phyloP scores from a whole-genome alignment of 1,139 yeast genomes.

The Meyerozyma smithsonii region DNA sequence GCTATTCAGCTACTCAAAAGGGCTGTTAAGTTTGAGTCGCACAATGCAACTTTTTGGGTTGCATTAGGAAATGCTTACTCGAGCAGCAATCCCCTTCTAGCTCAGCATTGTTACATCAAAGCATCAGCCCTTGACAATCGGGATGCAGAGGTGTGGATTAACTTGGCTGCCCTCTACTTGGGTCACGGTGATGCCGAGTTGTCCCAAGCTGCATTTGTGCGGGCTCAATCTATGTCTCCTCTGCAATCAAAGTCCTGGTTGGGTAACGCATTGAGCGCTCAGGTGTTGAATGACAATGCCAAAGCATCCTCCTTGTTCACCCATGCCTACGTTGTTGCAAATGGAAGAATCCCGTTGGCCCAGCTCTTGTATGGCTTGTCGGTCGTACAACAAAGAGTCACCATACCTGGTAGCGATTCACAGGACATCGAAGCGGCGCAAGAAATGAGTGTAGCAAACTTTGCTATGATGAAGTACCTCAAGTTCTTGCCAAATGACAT shows the following conservation, averaged over 20 bases:
- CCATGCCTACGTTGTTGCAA: constrained; percentile 73
- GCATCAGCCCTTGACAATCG: constrained; percentile 68
- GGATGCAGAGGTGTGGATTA: constrained; percentile 72
- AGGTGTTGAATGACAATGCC: constrained; percentile 49
- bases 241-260: constrained; percentile 77
- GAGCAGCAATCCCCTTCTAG: constrained; percentile 57
- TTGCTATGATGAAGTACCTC: constrained; percentile 70
- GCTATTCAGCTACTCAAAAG: constrained; percentile 57
- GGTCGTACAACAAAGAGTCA: constrained; percentile 43
- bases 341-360: constrained; percentile 67
- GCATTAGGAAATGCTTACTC: constrained; percentile 71
- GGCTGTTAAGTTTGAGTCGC: constrained; percentile 67
- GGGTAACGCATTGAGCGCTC: constrained; percentile 73
- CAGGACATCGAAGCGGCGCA: constrained; percentile 56
- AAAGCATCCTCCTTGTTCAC: constrained; percentile 58
- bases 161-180: constrained; percentile 74
- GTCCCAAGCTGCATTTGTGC: constrained; percentile 66
- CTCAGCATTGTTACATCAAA: constrained; percentile 91
- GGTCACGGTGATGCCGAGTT: constrained; percentile 63
- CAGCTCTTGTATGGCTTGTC: constrained; percentile 69
- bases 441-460: constrained; percentile 61
- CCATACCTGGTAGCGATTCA: constrained; percentile 34
- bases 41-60: constrained; percentile 73
- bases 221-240: constrained; percentile 82
- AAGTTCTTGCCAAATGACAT: constrained; percentile 61